phyloP scores from a whole-genome alignment of 2,329 filamentous ascomycete species.

The Colletotrichum aenigma region DNA sequence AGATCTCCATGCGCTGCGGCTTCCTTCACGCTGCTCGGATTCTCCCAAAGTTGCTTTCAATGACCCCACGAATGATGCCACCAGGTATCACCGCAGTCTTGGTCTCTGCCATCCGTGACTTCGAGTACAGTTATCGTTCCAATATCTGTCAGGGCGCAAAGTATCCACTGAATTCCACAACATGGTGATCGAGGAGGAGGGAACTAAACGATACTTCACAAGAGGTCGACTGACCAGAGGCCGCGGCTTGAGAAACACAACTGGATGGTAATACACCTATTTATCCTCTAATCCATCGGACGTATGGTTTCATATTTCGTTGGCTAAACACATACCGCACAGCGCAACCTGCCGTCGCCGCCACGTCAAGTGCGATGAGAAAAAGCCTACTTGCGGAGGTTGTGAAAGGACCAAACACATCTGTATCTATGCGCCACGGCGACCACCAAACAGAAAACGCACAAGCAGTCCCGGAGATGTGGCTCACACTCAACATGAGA shows the following conservation, averaged over 20 bases:
- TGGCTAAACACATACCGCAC: neutral
- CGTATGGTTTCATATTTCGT: neutral
- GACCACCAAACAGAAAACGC: neutral
- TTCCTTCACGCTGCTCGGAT: neutral
- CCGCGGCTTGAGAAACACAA: conserved; percentile 13
- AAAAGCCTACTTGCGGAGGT: conserved; percentile 24
- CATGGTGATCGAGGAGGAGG: neutral
- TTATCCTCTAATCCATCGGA: neutral
- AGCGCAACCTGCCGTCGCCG: conserved; percentile 19
- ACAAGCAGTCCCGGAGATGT: neutral
- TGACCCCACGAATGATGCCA: neutral
- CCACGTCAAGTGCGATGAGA: conserved; percentile 28
- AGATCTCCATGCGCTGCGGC: neutral
- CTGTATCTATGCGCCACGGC: neutral
- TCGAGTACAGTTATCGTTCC: neutral
- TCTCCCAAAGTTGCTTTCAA: neutral
- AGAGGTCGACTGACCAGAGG: conserved; percentile 12
- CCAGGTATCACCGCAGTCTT: neutral
- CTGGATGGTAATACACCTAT: conserved; percentile 3
- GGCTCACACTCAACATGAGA: neutral
- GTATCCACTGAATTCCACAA: neutral
- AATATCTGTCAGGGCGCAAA: neutral
- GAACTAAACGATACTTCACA: conserved; percentile 1
- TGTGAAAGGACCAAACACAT: conserved; percentile 1
- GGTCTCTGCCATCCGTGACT: neutral